Conservation (phyloP, 1,139 yeast genomes). For the Diutina ranongensis region DNA sequence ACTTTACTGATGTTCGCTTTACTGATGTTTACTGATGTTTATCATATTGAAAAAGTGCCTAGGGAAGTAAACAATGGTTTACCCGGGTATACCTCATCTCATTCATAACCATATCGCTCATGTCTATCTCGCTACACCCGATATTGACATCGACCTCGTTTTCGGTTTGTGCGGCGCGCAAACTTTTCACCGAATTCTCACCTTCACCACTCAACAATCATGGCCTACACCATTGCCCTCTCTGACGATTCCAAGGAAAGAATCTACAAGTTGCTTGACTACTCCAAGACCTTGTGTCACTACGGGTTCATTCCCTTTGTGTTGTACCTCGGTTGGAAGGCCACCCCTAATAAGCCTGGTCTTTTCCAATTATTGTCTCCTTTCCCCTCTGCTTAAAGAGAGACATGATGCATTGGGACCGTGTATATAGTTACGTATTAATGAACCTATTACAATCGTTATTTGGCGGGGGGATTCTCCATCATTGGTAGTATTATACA, state of each 20-base stretch:
- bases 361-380: conserved; percentile 63
- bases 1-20: no score
- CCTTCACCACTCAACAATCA: neutral
- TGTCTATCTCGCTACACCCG: no score
- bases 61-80: no score
- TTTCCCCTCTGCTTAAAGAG: conserved; percentile 56
- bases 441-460: no score
- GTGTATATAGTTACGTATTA: conserved; percentile 4
- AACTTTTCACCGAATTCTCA: neutral
- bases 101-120: no score
- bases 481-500: no score
- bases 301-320: conserved; percentile 96
- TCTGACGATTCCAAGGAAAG: conserved; percentile 82
- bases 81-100: no score
- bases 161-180: no score
- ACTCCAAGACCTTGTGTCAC: conserved; percentile 81
- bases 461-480: no score
- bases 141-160: no score
- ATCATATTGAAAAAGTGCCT: no score
- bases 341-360: conserved; percentile 76
- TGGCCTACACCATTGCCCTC: conserved; percentile 19
- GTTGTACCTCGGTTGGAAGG: conserved; percentile 85
- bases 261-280: conserved; percentile 66
- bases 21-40: no score
- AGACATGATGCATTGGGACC: neutral